Evolutionary conservation across 2,329 filamentous ascomycete species (phyloP).

Genomic region (Pseudofabraea citricarpa): DNA sequence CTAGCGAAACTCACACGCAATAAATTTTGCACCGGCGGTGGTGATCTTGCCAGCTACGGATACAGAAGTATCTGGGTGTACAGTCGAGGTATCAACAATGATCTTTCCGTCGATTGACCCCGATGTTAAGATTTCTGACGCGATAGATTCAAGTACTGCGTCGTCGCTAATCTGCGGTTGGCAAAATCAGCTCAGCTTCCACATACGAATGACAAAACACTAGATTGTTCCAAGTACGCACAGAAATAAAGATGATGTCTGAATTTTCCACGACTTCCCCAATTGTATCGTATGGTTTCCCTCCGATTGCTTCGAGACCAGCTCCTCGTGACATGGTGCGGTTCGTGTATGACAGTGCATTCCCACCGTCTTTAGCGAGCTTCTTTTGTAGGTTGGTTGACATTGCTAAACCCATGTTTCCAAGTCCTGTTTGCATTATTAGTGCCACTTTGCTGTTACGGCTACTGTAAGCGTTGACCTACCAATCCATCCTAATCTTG

Average conservation of each 20-base stretch:
- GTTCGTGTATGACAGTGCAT: conserved; percentile 33
- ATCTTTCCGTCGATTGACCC: conserved; percentile 24
- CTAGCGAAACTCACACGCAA: conserved; percentile 26
- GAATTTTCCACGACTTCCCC: conserved; percentile 4
- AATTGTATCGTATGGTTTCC: conserved; percentile 30
- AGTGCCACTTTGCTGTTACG: neutral
- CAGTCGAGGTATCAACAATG: conserved; percentile 26
- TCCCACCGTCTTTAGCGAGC: conserved; percentile 8
- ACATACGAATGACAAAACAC: no score
- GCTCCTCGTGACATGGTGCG: conserved; percentile 35
- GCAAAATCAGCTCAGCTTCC: neutral
- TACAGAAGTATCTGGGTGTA: conserved; percentile 29
- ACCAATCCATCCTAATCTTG: neutral
- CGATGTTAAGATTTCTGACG: conserved; percentile 16
- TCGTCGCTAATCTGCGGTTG: conserved; percentile 31
- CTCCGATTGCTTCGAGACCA: conserved; percentile 30
- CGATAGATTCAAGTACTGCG: conserved; percentile 29
- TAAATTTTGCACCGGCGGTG: conserved; percentile 30
- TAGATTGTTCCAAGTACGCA: no score
- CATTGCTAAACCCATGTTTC: conserved; percentile 22
- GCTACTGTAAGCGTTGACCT: neutral
- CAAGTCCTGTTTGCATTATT: conserved; percentile 11
- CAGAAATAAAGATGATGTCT: conserved; percentile 22
- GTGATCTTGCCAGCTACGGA: conserved; percentile 27
- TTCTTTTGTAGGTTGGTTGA: conserved; percentile 20